Evolutionary conservation across 2,329 filamentous ascomycete genomes (phyloP).

Genomic region (Paracorniculantispora psalliotae): DNA sequence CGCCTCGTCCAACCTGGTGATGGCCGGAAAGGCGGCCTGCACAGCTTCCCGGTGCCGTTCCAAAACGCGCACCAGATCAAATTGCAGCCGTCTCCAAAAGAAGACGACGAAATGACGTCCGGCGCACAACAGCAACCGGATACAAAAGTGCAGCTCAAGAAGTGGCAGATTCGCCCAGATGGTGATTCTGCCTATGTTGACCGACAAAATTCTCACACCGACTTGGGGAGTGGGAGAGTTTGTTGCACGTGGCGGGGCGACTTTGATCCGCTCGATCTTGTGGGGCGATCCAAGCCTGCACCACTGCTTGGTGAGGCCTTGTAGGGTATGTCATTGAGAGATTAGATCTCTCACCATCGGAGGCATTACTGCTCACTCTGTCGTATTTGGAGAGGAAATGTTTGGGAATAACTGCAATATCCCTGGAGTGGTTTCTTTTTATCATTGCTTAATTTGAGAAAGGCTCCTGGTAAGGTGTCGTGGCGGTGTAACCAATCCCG

Average conservation of each 20-base stretch:
- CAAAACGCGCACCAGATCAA: background rate
- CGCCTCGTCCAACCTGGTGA: background rate
- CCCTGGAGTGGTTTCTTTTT: too few relatives aligned
- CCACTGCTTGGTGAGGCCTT: background rate
- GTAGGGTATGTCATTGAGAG: background rate
- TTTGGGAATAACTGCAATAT: too few relatives aligned
- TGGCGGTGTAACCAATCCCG: too few relatives aligned
- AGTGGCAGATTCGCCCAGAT: constrained; percentile 20
- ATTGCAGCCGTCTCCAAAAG: constrained; percentile 9
- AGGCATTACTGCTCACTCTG: too few relatives aligned
- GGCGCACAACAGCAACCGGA: background rate
- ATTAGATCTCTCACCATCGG: too few relatives aligned
- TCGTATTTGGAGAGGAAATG: too few relatives aligned
- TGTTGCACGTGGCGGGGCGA: constrained; percentile 17
- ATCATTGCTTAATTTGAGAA: too few relatives aligned
- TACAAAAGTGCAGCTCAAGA: background rate
- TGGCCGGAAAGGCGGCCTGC: background rate
- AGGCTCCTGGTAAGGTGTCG: too few relatives aligned
- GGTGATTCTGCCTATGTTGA: constrained; percentile 35
- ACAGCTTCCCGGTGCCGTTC: constrained; percentile 1
- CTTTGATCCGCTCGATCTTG: constrained; percentile 21
- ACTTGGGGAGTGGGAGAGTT: constrained; percentile 18
- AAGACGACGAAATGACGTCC: background rate
- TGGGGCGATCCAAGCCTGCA: background rate
- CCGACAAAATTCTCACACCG: constrained; percentile 40